Conservation (phyloP, 495 filamentous ascomycete genomes). For the Aspergillus cavernicola region DNA sequence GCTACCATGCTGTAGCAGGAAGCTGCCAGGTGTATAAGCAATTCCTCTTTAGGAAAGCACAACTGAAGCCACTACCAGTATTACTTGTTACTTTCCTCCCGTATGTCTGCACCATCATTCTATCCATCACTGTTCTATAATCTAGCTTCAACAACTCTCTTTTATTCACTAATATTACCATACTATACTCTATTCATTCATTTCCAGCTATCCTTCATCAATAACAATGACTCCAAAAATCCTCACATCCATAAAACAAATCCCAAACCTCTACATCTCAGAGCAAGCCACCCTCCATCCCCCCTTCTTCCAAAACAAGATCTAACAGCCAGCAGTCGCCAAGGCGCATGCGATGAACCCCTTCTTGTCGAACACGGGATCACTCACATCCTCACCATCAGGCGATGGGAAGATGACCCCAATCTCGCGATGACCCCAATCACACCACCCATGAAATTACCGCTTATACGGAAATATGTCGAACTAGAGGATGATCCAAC, state of each 20-base stretch:
- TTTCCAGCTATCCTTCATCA: background rate
- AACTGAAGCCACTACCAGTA: too few species aligned
- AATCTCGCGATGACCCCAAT: background rate
- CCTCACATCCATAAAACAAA: background rate
- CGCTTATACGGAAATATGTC: conserved; percentile 2
- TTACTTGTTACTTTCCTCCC: too few species aligned
- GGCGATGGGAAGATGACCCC: conserved; percentile 1
- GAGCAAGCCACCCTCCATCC: background rate
- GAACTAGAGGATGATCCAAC: conserved; percentile 7
- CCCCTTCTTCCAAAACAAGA: too few species aligned
- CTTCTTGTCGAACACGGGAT: background rate
- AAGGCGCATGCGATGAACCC: background rate
- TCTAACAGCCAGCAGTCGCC: background rate
- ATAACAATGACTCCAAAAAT: background rate
- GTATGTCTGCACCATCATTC: too few species aligned
- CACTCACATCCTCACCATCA: conserved; percentile 4
- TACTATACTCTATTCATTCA: background rate
- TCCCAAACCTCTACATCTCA: conserved; percentile 7
- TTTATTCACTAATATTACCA: too few species aligned
- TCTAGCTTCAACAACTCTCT: too few species aligned
- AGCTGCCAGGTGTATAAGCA: too few species aligned
- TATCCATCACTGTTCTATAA: too few species aligned
- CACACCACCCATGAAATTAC: too few species aligned
- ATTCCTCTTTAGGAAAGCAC: too few species aligned
- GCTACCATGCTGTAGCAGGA: too few species aligned